Evolutionary conservation across 2,329 filamentous ascomycete species (phyloP).

Genomic region (Macrophomina phaseolina): DNA sequence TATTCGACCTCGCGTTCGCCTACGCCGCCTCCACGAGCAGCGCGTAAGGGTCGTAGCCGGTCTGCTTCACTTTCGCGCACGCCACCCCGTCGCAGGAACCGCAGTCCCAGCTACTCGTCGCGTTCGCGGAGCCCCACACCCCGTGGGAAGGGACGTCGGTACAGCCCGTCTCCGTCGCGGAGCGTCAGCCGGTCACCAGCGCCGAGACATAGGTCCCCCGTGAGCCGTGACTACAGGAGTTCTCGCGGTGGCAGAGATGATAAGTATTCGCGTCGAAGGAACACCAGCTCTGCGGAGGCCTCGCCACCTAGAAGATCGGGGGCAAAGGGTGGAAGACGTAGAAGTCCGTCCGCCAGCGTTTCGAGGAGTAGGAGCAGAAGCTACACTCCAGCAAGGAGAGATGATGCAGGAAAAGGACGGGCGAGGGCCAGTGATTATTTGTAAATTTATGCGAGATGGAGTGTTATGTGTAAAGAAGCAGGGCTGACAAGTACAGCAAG

Average conservation of each 20-base stretch:
- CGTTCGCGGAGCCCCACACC: constrained; percentile 27
- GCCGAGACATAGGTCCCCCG: constrained; percentile 21
- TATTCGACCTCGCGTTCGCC: constrained; percentile 28
- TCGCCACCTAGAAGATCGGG: constrained; percentile 27
- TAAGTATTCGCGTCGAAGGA: constrained; percentile 16
- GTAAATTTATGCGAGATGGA: constrained; percentile 22
- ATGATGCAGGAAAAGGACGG: constrained; percentile 31
- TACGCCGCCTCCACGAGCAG: constrained; percentile 26
- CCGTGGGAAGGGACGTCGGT: constrained; percentile 10
- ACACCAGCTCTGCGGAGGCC: constrained; percentile 27
- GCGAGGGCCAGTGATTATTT: constrained; percentile 38
- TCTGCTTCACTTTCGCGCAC: constrained; percentile 24
- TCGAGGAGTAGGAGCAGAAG: constrained; percentile 28
- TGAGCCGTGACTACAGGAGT: neutral
- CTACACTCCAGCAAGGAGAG: constrained; percentile 29
- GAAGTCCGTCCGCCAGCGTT: constrained; percentile 14
- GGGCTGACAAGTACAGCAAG: neutral
- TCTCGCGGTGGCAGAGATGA: neutral
- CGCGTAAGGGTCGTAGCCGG: constrained; percentile 14
- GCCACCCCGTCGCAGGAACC: constrained; percentile 26
- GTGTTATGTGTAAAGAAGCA: neutral
- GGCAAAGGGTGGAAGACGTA: constrained; percentile 1
- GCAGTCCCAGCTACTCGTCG: constrained; percentile 23
- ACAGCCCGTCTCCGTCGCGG: constrained; percentile 17
- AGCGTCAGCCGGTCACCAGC: constrained; percentile 25